A percentile compares a stretch with the other conserved stretches of the same genome.
phyloP scores from a whole-genome alignment of 495 filamentous ascomycete species.

The Podospora fimiseda region DNA sequence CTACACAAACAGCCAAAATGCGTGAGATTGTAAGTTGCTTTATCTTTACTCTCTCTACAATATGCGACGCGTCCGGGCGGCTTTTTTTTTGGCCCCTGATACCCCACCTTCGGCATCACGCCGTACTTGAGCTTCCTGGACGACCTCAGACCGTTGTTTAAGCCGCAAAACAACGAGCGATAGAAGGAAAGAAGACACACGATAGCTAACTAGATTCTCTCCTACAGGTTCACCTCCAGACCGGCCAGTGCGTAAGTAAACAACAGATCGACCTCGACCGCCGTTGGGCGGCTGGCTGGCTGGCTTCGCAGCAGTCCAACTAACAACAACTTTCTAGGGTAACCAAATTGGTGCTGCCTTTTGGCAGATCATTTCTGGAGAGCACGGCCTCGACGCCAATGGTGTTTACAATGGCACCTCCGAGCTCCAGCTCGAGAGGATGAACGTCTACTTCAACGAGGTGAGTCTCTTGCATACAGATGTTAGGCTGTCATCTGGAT shows the following conservation, averaged over 20 bases:
- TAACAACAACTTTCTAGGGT: conserved; percentile 55
- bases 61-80: conserved; percentile 73
- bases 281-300: conserved; percentile 18
- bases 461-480: conserved; percentile 40
- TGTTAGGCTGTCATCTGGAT: background rate
- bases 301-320: background rate
- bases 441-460: conserved; percentile 99
- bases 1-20: conserved; percentile 53
- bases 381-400: conserved; percentile 96
- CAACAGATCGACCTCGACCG: conserved; percentile 5
- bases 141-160: conserved; percentile 6
- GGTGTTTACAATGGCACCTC: conserved; percentile 92
- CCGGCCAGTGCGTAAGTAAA: conserved; percentile 96
- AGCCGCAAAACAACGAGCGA: conserved; percentile 13
- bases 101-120: conserved; percentile 28
- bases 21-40: conserved; percentile 82
- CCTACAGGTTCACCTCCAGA: conserved; percentile 93
- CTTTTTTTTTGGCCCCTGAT: conserved; percentile 25
- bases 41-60: conserved; percentile 29
- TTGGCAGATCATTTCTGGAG: conserved; percentile 97
- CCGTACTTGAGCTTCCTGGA: background rate
- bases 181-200: conserved; percentile 5
- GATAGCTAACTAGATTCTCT: conserved; percentile 31
- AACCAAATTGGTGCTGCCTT: conserved; percentile 99
- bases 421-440: conserved; percentile 98